Evolutionary conservation across 2,329 filamentous ascomycete genomes (phyloP).

Genomic region (Colletotrichum sp.): DNA sequence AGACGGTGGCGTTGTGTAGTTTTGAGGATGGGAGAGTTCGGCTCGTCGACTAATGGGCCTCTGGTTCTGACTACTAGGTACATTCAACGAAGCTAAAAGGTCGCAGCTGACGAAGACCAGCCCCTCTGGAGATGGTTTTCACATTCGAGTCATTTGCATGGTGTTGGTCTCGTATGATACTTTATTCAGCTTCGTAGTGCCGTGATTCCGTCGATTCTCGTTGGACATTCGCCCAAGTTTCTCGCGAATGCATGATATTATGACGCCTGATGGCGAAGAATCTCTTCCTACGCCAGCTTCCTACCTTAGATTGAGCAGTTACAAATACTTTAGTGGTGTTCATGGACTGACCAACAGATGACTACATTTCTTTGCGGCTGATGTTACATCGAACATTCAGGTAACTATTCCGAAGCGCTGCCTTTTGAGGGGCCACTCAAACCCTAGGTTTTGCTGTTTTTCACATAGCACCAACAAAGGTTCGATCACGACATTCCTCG

Average conservation of each 20-base stretch:
- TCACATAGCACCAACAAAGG: neutral
- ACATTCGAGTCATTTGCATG: neutral
- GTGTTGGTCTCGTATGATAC: accelerated
- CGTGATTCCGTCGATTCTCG: neutral
- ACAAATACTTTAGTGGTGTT: neutral
- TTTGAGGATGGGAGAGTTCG: neutral
- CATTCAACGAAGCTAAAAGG: neutral
- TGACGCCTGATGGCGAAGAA: neutral
- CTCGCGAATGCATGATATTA: neutral
- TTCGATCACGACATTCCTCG: neutral
- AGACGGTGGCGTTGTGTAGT: neutral
- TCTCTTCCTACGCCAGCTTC: neutral
- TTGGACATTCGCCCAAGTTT: neutral
- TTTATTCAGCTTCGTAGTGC: neutral
- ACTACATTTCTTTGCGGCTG: too few species aligned
- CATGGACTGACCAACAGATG: neutral
- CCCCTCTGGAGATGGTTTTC: neutral
- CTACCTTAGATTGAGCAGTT: neutral
- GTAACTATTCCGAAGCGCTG: neutral
- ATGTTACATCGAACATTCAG: neutral
- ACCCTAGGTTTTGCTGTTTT: neutral
- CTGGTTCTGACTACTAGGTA: neutral
- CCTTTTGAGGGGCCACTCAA: neutral
- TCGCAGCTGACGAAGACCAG: neutral
- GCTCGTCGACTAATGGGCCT: accelerated